Percentiles rank a stretch among this genome's conserved stretches.
Evolutionary conservation across 495 filamentous ascomycete genomes (phyloP).

Genomic region (Pseudoneurospora amorphoporcata): DNA sequence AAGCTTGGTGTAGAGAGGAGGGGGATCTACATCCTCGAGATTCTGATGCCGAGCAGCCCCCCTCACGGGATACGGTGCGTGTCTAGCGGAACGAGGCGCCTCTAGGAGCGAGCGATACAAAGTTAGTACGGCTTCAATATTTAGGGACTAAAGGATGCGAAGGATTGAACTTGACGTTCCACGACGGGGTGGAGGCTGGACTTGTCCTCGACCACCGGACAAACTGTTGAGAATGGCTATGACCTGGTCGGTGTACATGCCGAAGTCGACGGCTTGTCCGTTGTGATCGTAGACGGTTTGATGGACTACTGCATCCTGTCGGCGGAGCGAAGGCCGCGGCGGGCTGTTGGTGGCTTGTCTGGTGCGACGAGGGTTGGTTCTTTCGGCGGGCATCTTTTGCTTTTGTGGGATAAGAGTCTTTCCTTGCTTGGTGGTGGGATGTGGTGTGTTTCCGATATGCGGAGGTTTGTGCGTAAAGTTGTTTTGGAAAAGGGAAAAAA

Average conservation of each 20-base stretch:
- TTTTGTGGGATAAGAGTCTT: neutral
- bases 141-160: neutral
- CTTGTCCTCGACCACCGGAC: neutral
- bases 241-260: neutral
- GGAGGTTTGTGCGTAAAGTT: neutral
- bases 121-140: neutral
- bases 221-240: neutral
- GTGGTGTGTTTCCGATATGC: neutral
- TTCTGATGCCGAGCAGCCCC: neutral
- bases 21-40: neutral
- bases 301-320: neutral
- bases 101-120: neutral
- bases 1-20: neutral
- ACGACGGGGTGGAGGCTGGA: neutral
- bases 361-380: neutral
- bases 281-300: neutral
- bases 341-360: neutral
- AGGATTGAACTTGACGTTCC: neutral
- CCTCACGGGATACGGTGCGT: neutral
- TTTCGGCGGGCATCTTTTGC: neutral
- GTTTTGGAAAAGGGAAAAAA: neutral
- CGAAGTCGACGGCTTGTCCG: neutral
- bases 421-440: neutral
- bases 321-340: neutral
- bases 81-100: too few relatives aligned